These are phyloP conservation scores for Magnaporthales sp. DNA, from an alignment of 2,329 filamentous ascomycete species.

Conservation along the genomic window DNA sequence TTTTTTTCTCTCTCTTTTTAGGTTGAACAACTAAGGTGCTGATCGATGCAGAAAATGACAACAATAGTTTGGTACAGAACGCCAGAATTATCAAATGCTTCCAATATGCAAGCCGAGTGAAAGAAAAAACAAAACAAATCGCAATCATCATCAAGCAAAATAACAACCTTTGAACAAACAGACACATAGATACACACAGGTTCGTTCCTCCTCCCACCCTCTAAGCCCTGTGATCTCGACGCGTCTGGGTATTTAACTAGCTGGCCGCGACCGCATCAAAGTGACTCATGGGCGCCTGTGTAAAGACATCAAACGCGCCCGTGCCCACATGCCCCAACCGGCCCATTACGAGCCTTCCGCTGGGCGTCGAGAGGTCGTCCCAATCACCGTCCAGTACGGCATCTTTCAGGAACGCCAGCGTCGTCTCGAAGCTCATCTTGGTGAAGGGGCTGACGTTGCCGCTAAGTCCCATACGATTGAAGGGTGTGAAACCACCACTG, in stretches of 20 bases:
- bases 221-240: background rate
- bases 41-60: background rate
- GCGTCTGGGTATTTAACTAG: background rate
- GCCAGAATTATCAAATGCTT: background rate
- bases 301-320: conserved; percentile 83
- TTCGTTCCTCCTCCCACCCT: background rate
- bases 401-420: conserved; percentile 85
- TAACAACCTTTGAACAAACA: background rate
- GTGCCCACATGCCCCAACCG: conserved; percentile 77
- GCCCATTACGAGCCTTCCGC: conserved; percentile 81
- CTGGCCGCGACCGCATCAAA: conserved; percentile 18
- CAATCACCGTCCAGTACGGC: conserved; percentile 83
- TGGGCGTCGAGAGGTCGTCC: conserved; percentile 81
- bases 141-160: background rate
- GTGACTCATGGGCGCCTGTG: conserved; percentile 45
- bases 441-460: conserved; percentile 85
- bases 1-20: no score
- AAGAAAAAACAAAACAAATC: background rate
- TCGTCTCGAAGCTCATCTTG: conserved; percentile 99
- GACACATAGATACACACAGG: background rate
- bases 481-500: conserved; percentile 78
- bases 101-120: background rate
- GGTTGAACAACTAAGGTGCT: background rate
- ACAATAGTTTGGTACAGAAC: background rate
- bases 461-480: conserved; percentile 82